Percentiles rank a stretch among this genome's conserved stretches.
These are phyloP conservation scores for Thuidium tamariscinum DNA, from an alignment of 225 moss, liverwort and hornwort genomes.

Conservation along the genomic window DNA sequence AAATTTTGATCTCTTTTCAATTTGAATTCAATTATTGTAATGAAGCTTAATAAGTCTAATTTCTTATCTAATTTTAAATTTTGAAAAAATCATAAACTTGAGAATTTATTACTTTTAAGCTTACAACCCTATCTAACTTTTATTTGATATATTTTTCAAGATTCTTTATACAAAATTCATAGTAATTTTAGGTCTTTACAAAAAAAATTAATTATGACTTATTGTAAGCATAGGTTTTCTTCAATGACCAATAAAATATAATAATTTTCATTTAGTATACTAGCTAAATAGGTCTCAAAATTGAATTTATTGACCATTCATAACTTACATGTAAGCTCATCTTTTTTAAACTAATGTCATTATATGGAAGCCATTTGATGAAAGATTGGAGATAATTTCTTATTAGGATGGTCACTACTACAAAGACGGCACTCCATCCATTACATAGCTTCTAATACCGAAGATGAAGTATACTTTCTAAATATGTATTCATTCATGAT, in stretches of 20 bases:
- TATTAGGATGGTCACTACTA: neutral
- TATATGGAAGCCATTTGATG: neutral
- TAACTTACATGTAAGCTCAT: neutral
- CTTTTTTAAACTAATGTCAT: accelerated
- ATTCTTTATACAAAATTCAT: neutral
- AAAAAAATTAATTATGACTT: neutral
- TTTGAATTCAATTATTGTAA: neutral
- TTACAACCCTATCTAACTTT: accelerated
- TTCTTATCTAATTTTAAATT: neutral
- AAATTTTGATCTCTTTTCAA: neutral
- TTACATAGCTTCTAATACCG: neutral
- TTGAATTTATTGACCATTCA: neutral
- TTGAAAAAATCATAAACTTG: accelerated
- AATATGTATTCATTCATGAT: neutral
- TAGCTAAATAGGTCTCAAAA: neutral
- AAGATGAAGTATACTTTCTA: neutral
- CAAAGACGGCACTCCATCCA: neutral
- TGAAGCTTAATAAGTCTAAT: too few species aligned
- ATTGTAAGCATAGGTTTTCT: neutral
- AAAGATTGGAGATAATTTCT: neutral
- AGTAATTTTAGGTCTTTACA: neutral
- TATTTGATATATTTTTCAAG: neutral
- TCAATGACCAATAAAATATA: too few species aligned
- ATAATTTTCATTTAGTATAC: neutral
- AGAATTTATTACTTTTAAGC: neutral